phyloP scores from a whole-genome alignment of 1,284 basidiomycete genomes.

The Microbotryum intermedium region DNA sequence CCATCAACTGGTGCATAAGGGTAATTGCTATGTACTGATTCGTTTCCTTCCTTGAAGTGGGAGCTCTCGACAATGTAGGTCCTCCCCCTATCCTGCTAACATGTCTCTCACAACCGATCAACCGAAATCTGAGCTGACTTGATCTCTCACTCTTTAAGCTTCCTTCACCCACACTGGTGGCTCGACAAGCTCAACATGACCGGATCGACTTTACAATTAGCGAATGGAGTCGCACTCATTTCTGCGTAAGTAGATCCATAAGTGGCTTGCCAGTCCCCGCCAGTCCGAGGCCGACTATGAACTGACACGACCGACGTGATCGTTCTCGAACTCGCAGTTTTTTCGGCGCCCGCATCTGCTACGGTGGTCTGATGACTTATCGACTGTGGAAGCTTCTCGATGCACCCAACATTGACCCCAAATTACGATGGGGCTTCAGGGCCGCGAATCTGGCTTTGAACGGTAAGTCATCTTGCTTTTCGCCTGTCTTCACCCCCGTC shows the following conservation, averaged over 20 bases:
- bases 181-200: slow-evolving; percentile 41
- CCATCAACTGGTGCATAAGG: too few relatives aligned
- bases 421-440: background rate
- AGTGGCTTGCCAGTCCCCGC: background rate
- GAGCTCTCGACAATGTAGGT: slow-evolving; percentile 27
- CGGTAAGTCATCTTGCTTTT: background rate
- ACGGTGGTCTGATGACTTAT: background rate
- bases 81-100: background rate
- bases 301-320: background rate
- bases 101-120: background rate
- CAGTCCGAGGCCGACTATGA: background rate
- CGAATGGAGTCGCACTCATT: slow-evolving; percentile 39
- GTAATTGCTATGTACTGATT: too few relatives aligned
- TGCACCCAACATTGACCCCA: background rate
- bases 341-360: background rate
- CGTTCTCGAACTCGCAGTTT: background rate
- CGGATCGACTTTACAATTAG: slow-evolving; percentile 36
- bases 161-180: slow-evolving; percentile 43
- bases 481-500: background rate
- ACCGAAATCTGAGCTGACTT: background rate
- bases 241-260: background rate
- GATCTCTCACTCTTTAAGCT: slow-evolving; percentile 5
- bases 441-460: background rate
- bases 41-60: slow-evolving; percentile 21
- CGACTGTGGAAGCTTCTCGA: background rate